Evolutionary conservation across 2,329 filamentous ascomycete species (phyloP), one percentile per base, ranked within the genome.

Genomic region (Claviceps pazoutovae): DNA sequence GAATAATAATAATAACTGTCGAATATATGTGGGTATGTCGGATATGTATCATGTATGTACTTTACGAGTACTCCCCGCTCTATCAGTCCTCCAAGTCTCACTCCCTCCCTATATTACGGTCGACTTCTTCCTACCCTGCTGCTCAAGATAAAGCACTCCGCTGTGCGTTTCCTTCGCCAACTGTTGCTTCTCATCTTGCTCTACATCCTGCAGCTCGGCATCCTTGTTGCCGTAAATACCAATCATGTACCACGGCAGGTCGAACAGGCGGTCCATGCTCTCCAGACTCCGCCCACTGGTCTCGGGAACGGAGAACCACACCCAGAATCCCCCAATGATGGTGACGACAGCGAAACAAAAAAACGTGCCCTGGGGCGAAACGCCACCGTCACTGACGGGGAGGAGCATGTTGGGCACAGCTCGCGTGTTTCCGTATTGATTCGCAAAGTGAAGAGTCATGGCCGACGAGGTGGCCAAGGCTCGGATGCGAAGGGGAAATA

Each of bases 371-470:
- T 75, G 78, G 41, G 74, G 72, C 13, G 65, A 71, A 54, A 80
- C 74, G 1, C 76, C 76, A 2, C 75, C 75, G 1, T 69, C 39
- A 0, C 54, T 19, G 0, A 55, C 51, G 8, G 68, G 56, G 1
- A 89, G 71, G 44, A 90, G 76, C 84, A 89, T 87, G 57, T 80
- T 78, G 1, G 85, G 86, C 0, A 88, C 82, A 0, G 86, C 84
- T 36, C 86, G 82, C 1, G 80, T 76, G 69, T 86, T 88, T 23
- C 84, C 86, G 62, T 87, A 89, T 65, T 88, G 84, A 65, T 87
- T 87, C 53, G 77, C 82, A 61, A 89, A 89, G 66, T 90, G 85
- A 54, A 88, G 75, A 0, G 80, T 85, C 86, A 89, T 89, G 46
- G 83, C 80, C 61, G 84, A 74, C 0, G 80, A 84, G 0, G 83